Evolutionary conservation across 1,284 basidiomycete species (phyloP), one percentile per base, ranked within the genome.

Genomic region (Cronartium quercuum): DNA sequence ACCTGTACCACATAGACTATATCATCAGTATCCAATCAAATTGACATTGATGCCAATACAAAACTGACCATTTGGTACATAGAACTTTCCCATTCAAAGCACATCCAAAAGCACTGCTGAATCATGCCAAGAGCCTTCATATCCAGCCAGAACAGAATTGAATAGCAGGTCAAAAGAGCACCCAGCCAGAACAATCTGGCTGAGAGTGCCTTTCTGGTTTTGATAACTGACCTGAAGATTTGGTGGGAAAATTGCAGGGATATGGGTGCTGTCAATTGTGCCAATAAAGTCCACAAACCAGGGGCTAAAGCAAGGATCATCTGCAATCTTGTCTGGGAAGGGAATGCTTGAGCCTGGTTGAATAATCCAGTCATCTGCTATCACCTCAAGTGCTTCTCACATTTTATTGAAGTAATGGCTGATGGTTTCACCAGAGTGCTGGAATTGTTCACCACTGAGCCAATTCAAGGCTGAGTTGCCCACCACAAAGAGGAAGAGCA

Each of bases 101-200:
- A 81, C 68, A 7, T 81, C 76, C 68, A 77, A 82, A 21, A 84
- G 66, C 0, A 76, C 66, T 2, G 76, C 73, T 2, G 35, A 29
- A 38, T 84, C 82, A 21, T 81, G 78, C 18, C 81, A 81, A 77
- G 80, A 82, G 2, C 83, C 82, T 73, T 84, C 82, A 80, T 81
- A 84, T 58, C 82, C 82, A 58, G 77, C 77, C 24, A 82, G 78
- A 57, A 83, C 68, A 76, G 82, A 83, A 42, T 73, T 75, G 66
- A 83, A 83, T 7, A 51, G 62, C 41, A 83, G 67, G 61, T 76
- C 66, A 58, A 82, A 82, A 35, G 60, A 41, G 40, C 78, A 82
- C 9, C 78, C 80, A 44, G 80, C 80, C 13, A 83, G 76, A 3
- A 81, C 66, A 76, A 83, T 83, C n/a, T 77, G 77, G 6, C 79